Evolutionary conservation across 2,329 filamentous ascomycete species (phyloP), one percentile per base, ranked within the genome.

Genomic region (Tolypocladium nubicola): DNA sequence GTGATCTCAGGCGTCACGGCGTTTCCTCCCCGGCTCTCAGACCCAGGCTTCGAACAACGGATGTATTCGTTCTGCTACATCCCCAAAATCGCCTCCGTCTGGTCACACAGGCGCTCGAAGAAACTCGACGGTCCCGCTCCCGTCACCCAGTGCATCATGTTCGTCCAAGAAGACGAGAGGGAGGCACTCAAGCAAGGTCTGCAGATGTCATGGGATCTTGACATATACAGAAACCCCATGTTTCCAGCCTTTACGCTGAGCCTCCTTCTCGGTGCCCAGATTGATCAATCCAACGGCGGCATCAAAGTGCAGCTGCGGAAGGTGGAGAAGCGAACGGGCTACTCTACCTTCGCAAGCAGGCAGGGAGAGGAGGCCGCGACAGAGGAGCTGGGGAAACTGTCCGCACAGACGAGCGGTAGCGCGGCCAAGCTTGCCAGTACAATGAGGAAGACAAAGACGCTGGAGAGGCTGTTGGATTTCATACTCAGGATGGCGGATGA

Each of bases 51-150:
- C 2, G 55, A 62, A 5, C 56, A 60, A 8, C 64, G 63, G 14
- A 59, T 69, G 4, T 71, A 68, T 55, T 65, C 68, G 2, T 68
- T 73, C 57, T 68, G 67, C 56, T 73, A 73, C 50, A 66, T 68
- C 21, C 73, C 73, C 2, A 75, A 75, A 55, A 60, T 75, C 30
- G 72, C 70, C 8, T 64, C 67, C 19, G 62, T 70, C 30, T 75
- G 73, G 73, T 71, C 71, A 2, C 65, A 71, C 52, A 60, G 59
- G 35, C 56, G 54, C 35, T 62, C 62, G 26, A 57, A 8, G 2
- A n/a, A 11, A 4, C 23, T 55, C 5, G 55, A 57, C 6, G 58
- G 60, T 16, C 49, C 59, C 8, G 14, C 16, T 16, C 49, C 59
- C 11, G 54, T 65, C n/a, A 73, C 66, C 0, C 61, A 68, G 30